Percentiles rank a stretch among this genome's conserved stretches.
phyloP scores from a whole-genome alignment of 2,329 filamentous ascomycete species.

The Hymenoscyphus repandus region DNA sequence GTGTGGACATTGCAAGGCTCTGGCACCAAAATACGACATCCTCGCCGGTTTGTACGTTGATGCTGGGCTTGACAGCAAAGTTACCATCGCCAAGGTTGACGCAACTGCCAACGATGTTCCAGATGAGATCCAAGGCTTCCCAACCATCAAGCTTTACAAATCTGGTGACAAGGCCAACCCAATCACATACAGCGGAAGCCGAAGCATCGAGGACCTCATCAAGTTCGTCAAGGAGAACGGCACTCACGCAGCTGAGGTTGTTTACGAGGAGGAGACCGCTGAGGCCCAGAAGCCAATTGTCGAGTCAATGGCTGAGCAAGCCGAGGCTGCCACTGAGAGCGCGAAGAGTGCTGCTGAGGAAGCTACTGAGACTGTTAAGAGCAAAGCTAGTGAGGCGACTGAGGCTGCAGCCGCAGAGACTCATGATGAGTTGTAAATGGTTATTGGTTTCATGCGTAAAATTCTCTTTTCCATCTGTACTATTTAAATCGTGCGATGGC shows the following conservation, averaged over 20 bases:
- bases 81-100: conserved; percentile 95
- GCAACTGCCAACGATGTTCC: conserved; percentile 95
- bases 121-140: conserved; percentile 95
- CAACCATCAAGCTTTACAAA: conserved; percentile 96
- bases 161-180: conserved; percentile 83
- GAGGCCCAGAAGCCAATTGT: conserved; percentile 38
- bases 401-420: conserved; percentile 35
- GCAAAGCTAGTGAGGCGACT: conserved; percentile 42
- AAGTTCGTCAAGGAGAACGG: conserved; percentile 94
- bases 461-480: conserved; percentile 22
- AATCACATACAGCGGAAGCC: conserved; percentile 80
- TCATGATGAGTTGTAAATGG: conserved; percentile 73
- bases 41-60: conserved; percentile 72
- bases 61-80: conserved; percentile 73
- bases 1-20: conserved; percentile 99
- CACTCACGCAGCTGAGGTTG: conserved; percentile 73
- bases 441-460: conserved; percentile 5
- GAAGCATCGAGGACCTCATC: conserved; percentile 86
- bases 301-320: conserved; percentile 36
- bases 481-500: conserved; percentile 17
- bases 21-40: conserved; percentile 95
- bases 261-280: conserved; percentile 49
- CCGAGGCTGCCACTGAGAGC: conserved; percentile 34
- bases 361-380: conserved; percentile 43
- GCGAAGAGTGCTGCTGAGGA: conserved; percentile 38